Base-by-base conservation (phyloP, 306 rosid species). In the Trifolium pratense region DNA sequence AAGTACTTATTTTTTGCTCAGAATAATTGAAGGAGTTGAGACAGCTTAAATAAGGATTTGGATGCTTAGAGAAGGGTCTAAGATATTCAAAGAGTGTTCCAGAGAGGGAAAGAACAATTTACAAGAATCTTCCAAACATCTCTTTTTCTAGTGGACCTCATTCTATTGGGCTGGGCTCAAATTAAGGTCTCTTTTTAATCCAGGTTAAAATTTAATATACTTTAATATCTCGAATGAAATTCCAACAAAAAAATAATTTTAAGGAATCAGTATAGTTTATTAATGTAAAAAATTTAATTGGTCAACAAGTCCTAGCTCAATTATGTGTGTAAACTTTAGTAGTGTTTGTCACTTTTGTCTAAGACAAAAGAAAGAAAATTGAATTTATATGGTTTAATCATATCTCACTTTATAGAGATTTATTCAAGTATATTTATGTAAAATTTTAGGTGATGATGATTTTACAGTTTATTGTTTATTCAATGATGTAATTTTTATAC, bases 61-160 rank as follows among this genome's bases (percentile, higher is more conserved):
- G 90, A 85, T 56, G 57, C 48, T 73, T 81, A 71, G 71, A 87
- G 91, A 84, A 90, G 85, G 34, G 42, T 88, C 87, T 21, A 76
- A 60, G 60, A 79, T 56, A 56, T 82, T 79, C 26, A 7, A 72
- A 43, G 79, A 75, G 77, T 70, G 63, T 78, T 79, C 90, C 8
- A 58, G 87, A 56, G 34, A 67, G 77, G 75, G 15, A 76, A 64
- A 12, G 49, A 21, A 39, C 36, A 49, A 40, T 29, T 4, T 46
- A 58, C 56, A 37, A 0, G 1, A 31, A 55, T 6, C 34, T 60
- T 23, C 32, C 13, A 51, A 21, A 34, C 10, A 12, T 13, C 18
- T 34, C 7, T 48, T 48, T 62, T 34, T 74, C 56, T 58, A 5
- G 21, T 29, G 56, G 48, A 32, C 61, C 62, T 58, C 0, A 11